These are phyloP conservation scores for Blepharisma undulans DNA, from an alignment of 169 alveolate species.

Conservation along the genomic window DNA sequence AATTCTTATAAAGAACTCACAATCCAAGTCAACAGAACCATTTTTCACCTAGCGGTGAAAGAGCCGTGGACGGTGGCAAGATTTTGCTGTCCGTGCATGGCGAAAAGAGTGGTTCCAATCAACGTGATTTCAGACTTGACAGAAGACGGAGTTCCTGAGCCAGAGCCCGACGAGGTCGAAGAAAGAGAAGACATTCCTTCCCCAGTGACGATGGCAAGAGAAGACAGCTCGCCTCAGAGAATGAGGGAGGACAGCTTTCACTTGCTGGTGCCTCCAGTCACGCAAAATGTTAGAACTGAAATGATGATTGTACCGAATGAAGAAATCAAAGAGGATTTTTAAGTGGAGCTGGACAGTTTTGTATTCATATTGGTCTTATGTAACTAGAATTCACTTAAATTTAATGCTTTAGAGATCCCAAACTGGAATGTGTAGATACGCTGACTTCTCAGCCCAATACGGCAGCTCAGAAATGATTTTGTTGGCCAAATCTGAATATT, in stretches of 20 bases:
- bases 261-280: neutral
- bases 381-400: neutral
- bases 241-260: neutral
- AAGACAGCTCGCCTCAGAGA: neutral
- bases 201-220: neutral
- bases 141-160: neutral
- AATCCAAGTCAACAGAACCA: conserved; percentile 16
- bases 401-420: conserved; percentile 1
- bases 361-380: neutral
- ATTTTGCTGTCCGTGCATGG: neutral
- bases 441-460: neutral
- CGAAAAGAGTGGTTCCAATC: neutral
- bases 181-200: neutral
- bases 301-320: neutral
- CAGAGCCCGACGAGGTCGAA: neutral
- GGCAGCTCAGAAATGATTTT: neutral
- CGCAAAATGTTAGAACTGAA: neutral
- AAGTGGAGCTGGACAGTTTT: neutral
- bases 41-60: neutral
- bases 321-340: neutral
- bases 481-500: neutral
- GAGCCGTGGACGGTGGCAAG: neutral
- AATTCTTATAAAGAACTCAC: neutral
- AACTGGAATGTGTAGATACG: conserved; percentile 2
- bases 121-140: neutral